These are phyloP conservation scores for Pseudisothecium myosuroides DNA, from an alignment of 225 moss, liverwort and hornwort genomes.

Conservation along the genomic window DNA sequence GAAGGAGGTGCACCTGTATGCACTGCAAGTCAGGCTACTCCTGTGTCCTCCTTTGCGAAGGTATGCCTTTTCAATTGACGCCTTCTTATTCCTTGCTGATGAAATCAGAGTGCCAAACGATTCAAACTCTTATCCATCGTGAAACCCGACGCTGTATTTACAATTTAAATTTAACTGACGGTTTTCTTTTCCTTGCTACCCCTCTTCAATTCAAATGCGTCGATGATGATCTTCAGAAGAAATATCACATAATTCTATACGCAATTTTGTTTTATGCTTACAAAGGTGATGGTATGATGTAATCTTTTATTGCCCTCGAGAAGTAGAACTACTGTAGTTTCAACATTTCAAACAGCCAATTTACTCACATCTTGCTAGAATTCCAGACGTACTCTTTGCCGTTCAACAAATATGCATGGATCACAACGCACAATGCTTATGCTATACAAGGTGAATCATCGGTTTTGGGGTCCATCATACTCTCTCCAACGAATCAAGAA, in stretches of 20 bases:
- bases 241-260: background rate
- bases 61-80: background rate
- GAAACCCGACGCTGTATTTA: background rate
- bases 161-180: background rate
- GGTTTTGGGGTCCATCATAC: slow-evolving; percentile 22
- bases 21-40: slow-evolving; percentile 26
- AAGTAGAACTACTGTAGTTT: background rate
- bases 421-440: slow-evolving; percentile 79
- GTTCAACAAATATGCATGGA: slow-evolving; percentile 90
- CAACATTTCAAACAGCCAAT: background rate
- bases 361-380: background rate
- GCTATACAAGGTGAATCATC: slow-evolving; percentile 44
- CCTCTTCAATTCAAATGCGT: background rate
- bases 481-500: slow-evolving; percentile 72
- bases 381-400: slow-evolving; percentile 68
- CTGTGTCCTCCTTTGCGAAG: slow-evolving; percentile 44
- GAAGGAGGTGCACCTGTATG: slow-evolving; percentile 23
- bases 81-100: background rate
- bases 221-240: background rate
- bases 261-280: background rate
- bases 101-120: background rate
- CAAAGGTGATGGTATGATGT: background rate
- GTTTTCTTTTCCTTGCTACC: background rate
- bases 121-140: background rate
- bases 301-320: background rate